phyloP scores from a whole-genome alignment of 257 asterid genomes.

The Ocimum tenuiflorum region DNA sequence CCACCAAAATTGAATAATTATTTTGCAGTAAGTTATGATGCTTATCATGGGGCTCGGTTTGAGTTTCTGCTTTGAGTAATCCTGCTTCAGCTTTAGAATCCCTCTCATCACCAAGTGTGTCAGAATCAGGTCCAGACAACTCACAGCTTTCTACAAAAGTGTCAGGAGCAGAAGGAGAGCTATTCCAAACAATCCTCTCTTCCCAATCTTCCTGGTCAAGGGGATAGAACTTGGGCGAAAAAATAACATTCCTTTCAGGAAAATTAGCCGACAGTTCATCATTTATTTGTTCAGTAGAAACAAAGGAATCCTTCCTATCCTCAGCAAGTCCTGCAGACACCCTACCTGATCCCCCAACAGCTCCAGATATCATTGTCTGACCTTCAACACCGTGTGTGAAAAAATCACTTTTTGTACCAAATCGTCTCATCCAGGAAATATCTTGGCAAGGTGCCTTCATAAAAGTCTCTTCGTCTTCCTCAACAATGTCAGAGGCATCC shows the following conservation, averaged over 20 bases:
- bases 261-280: constrained; percentile 31
- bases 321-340: constrained; percentile 29
- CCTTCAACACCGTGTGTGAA: constrained; percentile 32
- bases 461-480: constrained; percentile 86
- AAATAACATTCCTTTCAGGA: constrained; percentile 36
- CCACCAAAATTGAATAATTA: constrained; percentile 39
- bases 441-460: constrained; percentile 61
- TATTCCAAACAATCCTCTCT: constrained; percentile 80
- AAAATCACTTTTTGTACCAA: constrained; percentile 34
- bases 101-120: constrained; percentile 40
- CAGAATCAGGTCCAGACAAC: constrained; percentile 81
- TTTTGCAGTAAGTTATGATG: constrained; percentile 31
- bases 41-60: constrained; percentile 34
- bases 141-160: constrained; percentile 66
- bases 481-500: constrained; percentile 52
- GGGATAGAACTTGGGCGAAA: constrained; percentile 50
- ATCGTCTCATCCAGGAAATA: constrained; percentile 45
- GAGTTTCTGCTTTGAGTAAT: constrained; percentile 28
- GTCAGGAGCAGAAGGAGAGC: constrained; percentile 51
- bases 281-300: constrained; percentile 63
- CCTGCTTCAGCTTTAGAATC: constrained; percentile 31
- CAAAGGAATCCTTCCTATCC: constrained; percentile 47
- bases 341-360: constrained; percentile 34
- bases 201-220: constrained; percentile 98
- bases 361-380: constrained; percentile 36